Evolutionary conservation across 805 yeast species (phyloP), one percentile per base, ranked within the genome.

Genomic region (Lachancea sp.): DNA sequence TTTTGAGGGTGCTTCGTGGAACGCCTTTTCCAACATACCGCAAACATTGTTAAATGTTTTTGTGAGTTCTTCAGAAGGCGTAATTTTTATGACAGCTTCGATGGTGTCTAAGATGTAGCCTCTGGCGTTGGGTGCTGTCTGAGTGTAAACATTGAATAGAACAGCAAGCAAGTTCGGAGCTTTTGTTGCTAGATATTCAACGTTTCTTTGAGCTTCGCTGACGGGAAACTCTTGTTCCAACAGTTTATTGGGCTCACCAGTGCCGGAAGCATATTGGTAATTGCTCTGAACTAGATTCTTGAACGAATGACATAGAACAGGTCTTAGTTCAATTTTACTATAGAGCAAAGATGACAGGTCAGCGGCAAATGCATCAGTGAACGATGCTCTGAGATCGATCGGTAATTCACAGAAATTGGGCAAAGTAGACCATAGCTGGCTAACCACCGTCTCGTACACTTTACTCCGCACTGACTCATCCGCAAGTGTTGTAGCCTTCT

Each of bases 401-500:
- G 97, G 96, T 51, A 89, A 70, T 56, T 84, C 92, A 56, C 92
- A 82, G 62, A 88, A 92, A 51, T 80, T 83, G 13, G 97, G 96
- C 46, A 92, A 69, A 47, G 89, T 69, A 1, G 94, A 79, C 97
- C 97, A 88, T 24, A 89, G 71, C 70, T 92, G 99, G 57, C 85
- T 95, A 30, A 85, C 69, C 33, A 92, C 77, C 2, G 98, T 90
- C 52, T 78, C 74, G 57, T 85, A 83, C 38, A 92, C 77, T 64
- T 87, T 92, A 43, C 67, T 61, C 58, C 86, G 83, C 45, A 84
- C 71, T 2, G 89, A 77, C 38, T 77, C 74, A 36, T 74, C 70
- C 29, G 72, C 67, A 24, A 72, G 50, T 1, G 63, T 51, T 11
- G 56, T 60, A 35, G 76, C 65, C 45, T 72, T 77, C 8, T 64